These are phyloP conservation scores for Hypoxylon fuscum DNA, from an alignment of 495 filamentous ascomycete species.

Conservation along the genomic window DNA sequence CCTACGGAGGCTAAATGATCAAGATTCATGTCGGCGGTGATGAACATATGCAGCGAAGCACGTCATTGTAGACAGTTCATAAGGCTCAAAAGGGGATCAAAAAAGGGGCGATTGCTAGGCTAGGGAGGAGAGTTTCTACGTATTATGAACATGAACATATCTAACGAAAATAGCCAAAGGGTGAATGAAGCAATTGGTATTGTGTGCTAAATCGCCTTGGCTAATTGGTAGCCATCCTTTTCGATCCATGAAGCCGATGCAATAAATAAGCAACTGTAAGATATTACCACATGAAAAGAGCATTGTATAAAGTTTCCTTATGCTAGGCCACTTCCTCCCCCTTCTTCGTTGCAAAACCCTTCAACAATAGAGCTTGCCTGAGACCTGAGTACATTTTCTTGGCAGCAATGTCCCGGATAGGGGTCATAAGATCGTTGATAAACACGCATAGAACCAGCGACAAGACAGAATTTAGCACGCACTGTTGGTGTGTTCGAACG, in stretches of 20 bases:
- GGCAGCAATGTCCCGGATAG: no score
- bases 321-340: no score
- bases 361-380: no score
- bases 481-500: conserved; percentile 12
- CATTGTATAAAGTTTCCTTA: no score
- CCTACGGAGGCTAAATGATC: conserved; percentile 38
- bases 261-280: neutral
- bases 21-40: no score
- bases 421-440: no score
- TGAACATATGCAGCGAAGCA: conserved; percentile 4
- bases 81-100: conserved; percentile 8
- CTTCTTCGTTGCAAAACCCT: no score
- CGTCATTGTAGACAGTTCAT: conserved; percentile 11
- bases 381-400: no score
- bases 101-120: conserved; percentile 5
- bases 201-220: no score
- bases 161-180: conserved; percentile 27
- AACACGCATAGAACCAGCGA: no score
- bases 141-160: conserved; percentile 29
- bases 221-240: no score
- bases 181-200: conserved; percentile 1
- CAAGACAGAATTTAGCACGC: no score
- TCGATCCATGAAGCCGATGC: neutral
- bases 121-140: conserved; percentile 13
- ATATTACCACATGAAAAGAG: neutral